Base-by-base conservation (phyloP, 2,329 filamentous ascomycete genomes). In the Capronia americana region DNA sequence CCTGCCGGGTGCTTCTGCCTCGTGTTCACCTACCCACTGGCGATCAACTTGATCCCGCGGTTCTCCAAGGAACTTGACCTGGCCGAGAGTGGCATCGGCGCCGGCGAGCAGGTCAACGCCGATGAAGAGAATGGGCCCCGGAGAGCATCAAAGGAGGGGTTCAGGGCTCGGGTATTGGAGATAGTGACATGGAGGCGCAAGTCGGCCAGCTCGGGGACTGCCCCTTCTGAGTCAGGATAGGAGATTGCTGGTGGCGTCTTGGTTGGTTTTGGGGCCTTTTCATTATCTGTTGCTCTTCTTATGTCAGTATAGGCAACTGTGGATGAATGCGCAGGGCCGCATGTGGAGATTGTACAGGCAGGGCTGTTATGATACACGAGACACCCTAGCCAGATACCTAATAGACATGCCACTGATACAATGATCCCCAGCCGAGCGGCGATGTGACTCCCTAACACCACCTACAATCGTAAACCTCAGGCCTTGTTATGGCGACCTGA, bases 1-100 rank as follows among this genome's bases (percentile, higher is more conserved):
- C 66, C 67, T 1, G 59, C 69, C 0, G 61, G 34, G 6, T 71
- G 67, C 61, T 71, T 72, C 60, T 34, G 59, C 20, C 26, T 72
- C 32, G 69, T 71, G 28, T 66, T 71, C 44, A 69, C 64, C 2
- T 72, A 70, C 64, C 63, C 67, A 3, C 17, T 71, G 14, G 63
- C 64, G 20, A 64, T 59, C 12, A 70, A 70, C 58, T 23, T 70
- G 54, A 69, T 72, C n/a, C 67, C 69, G 1, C 66, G 64, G 20
- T 72, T 66, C 65, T 58, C 54, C 48, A 57, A 58, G 34, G 65
- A 61, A 1, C 48, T 72, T 23, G 70, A 72, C 64, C 58, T 14
- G 54, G 61, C 69, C 26, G 61, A 67, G 46, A 57, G 58, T n/a
- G 65, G 66, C 11, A 20, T 26, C 10, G 46, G 24, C n/a, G 53